phyloP scores from a whole-genome alignment of 768 basidiomycete genomes.

The Candolleomyces aberdarensis region DNA sequence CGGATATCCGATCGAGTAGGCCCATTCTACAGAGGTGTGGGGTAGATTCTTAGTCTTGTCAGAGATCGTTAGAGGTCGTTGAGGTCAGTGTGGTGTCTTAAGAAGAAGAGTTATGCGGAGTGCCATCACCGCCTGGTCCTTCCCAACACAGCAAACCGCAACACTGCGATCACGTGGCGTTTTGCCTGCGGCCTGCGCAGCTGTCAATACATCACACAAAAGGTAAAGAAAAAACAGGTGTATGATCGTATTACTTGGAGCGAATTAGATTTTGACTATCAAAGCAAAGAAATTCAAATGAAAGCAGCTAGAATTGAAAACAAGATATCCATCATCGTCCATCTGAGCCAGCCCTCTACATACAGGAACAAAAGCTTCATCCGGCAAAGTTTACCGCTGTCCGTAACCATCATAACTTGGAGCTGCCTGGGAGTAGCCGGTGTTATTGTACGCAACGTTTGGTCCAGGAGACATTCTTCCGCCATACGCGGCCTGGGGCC shows the following conservation, averaged over 20 bases:
- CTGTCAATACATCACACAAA: no score
- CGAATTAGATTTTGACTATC: background rate
- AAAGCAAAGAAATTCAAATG: background rate
- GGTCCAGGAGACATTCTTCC: conserved; percentile 39
- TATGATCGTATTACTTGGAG: no score
- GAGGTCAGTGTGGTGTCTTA: background rate
- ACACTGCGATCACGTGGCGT: no score
- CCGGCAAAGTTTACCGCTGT: background rate
- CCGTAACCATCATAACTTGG: conserved; percentile 5
- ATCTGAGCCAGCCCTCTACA: background rate
- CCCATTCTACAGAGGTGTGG: conserved; percentile 37
- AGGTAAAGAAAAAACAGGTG: no score
- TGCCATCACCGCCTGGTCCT: background rate
- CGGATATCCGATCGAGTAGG: conserved; percentile 55
- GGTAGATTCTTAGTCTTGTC: background rate
- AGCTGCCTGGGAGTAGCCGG: conserved; percentile 1
- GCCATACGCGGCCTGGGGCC: conserved; percentile 25
- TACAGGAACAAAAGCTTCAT: background rate
- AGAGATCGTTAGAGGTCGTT: background rate
- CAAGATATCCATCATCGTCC: background rate
- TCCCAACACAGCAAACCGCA: background rate
- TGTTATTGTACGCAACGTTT: conserved; percentile 31
- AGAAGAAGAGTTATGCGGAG: background rate
- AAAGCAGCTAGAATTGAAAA: background rate
- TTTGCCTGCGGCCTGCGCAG: no score